phyloP scores from a whole-genome alignment of 1,284 basidiomycete species.

The Cryptococcus wingfieldii region DNA sequence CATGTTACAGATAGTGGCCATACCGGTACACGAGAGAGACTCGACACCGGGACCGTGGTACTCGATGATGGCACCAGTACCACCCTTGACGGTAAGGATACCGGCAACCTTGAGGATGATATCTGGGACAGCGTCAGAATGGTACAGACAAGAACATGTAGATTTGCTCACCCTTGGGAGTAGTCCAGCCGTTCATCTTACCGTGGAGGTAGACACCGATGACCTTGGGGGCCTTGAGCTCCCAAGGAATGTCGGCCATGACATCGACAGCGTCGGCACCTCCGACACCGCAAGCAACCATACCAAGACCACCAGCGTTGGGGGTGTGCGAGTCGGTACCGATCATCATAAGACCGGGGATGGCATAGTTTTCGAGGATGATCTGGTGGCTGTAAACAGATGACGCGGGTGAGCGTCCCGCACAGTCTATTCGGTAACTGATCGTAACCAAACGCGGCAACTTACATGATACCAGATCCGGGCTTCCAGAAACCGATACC shows the following conservation, averaged over 20 bases:
- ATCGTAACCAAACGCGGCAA: neutral
- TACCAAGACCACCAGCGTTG: slow-evolving; percentile 95
- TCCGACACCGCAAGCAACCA: slow-evolving; percentile 96
- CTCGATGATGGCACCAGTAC: slow-evolving; percentile 94
- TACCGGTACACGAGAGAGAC: slow-evolving; percentile 95
- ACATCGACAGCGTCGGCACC: slow-evolving; percentile 99
- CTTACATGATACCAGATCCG: slow-evolving; percentile 71
- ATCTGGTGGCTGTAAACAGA: slow-evolving; percentile 68
- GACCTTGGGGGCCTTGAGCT: slow-evolving; percentile 88
- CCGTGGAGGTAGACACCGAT: slow-evolving; percentile 90
- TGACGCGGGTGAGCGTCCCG: neutral
- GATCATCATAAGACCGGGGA: slow-evolving; percentile 59
- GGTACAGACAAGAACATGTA: neutral
- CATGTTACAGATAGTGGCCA: slow-evolving; percentile 99
- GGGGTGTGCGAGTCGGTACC: slow-evolving; percentile 91
- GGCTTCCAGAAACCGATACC: slow-evolving; percentile 87
- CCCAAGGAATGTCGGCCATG: slow-evolving; percentile 97
- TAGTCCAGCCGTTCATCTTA: slow-evolving; percentile 83
- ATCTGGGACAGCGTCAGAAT: slow-evolving; percentile 53
- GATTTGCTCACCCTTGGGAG: slow-evolving; percentile 73
- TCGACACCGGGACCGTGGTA: slow-evolving; percentile 92
- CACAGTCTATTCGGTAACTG: neutral
- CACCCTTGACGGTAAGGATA: slow-evolving; percentile 95
- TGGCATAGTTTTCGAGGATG: slow-evolving; percentile 95
- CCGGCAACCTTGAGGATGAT: slow-evolving; percentile 97